phyloP scores from a whole-genome alignment of 371 early-diverging fungal species.

The Apophysomyces trapeziformis region DNA sequence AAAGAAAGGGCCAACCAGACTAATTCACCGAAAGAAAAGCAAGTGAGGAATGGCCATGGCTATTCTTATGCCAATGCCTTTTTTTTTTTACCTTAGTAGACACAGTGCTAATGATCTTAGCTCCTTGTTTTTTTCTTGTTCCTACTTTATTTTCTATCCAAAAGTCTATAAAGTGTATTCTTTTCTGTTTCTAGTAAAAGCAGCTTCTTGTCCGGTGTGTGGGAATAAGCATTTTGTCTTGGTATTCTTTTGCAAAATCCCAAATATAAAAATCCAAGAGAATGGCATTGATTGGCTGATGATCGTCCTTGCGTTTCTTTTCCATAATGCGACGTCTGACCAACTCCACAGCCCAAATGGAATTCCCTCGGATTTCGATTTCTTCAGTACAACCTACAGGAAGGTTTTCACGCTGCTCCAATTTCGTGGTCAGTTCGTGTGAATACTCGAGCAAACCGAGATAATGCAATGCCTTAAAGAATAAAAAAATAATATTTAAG shows the following conservation, averaged over 20 bases:
- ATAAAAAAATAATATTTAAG: background rate
- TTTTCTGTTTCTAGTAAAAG: slow-evolving; percentile 58
- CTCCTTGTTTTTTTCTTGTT: background rate
- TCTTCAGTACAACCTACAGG: slow-evolving; percentile 70
- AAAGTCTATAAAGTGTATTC: too few relatives aligned
- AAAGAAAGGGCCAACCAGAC: too few relatives aligned
- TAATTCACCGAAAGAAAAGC: too few relatives aligned
- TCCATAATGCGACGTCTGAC: slow-evolving; percentile 58
- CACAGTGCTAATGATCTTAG: background rate
- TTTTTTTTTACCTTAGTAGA: too few relatives aligned
- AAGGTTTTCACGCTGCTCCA: slow-evolving; percentile 53
- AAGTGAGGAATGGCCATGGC: too few relatives aligned
- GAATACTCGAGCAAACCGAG: slow-evolving; percentile 77
- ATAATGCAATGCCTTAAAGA: slow-evolving; percentile 68
- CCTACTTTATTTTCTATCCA: too few relatives aligned
- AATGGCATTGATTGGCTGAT: slow-evolving; percentile 71
- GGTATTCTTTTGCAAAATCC: slow-evolving; percentile 82
- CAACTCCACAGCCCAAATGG: slow-evolving; percentile 85
- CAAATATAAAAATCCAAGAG: slow-evolving; percentile 88
- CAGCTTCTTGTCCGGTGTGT: slow-evolving; percentile 83
- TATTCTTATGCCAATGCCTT: too few relatives aligned
- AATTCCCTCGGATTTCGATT: slow-evolving; percentile 86
- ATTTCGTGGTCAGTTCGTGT: slow-evolving; percentile 47
- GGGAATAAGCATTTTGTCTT: slow-evolving; percentile 63
- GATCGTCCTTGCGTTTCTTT: slow-evolving; percentile 25